Evolutionary conservation across 2,329 filamentous ascomycete genomes (phyloP).

Genomic region (Fusarium nurragi): DNA sequence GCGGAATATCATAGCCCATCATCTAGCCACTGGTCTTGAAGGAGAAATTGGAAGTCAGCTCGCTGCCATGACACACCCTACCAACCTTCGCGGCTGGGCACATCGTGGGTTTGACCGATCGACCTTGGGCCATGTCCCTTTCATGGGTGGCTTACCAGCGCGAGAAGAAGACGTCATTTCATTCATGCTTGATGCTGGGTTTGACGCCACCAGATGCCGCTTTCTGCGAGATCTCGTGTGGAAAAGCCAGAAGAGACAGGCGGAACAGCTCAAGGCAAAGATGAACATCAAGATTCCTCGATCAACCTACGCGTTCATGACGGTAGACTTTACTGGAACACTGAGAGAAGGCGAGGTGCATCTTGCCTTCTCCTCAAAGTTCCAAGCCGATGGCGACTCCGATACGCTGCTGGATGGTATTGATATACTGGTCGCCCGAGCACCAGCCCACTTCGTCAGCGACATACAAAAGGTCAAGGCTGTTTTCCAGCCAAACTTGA

Average conservation of each 20-base stretch:
- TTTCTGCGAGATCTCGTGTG: slow-evolving; percentile 61
- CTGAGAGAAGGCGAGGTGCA: slow-evolving; percentile 74
- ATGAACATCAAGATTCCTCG: slow-evolving; percentile 69
- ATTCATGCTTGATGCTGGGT: slow-evolving; percentile 68
- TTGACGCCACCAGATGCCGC: slow-evolving; percentile 59
- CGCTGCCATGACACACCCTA: slow-evolving; percentile 59
- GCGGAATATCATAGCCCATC: slow-evolving; percentile 57
- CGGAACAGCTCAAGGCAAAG: slow-evolving; percentile 62
- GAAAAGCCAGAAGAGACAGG: slow-evolving; percentile 60
- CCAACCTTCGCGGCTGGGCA: slow-evolving; percentile 64
- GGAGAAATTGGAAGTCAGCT: slow-evolving; percentile 63
- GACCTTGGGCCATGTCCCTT: slow-evolving; percentile 52
- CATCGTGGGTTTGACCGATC: slow-evolving; percentile 55
- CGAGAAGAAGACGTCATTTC: slow-evolving; percentile 61
- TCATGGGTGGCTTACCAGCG: slow-evolving; percentile 61
- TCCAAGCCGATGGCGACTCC: slow-evolving; percentile 63
- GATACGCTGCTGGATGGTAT: slow-evolving; percentile 64
- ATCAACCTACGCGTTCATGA: slow-evolving; percentile 72
- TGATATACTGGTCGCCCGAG: slow-evolving; percentile 73
- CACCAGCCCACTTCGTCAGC: slow-evolving; percentile 73
- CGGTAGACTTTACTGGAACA: slow-evolving; percentile 71
- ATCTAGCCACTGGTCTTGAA: slow-evolving; percentile 61
- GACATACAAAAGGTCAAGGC: slow-evolving; percentile 76
- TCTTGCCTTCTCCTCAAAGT: slow-evolving; percentile 73
- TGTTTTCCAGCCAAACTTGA: slow-evolving; percentile 67